Evolutionary conservation across 225 moss, liverwort and hornwort genomes (phyloP).

Genomic region (Marchantia paleacea): DNA sequence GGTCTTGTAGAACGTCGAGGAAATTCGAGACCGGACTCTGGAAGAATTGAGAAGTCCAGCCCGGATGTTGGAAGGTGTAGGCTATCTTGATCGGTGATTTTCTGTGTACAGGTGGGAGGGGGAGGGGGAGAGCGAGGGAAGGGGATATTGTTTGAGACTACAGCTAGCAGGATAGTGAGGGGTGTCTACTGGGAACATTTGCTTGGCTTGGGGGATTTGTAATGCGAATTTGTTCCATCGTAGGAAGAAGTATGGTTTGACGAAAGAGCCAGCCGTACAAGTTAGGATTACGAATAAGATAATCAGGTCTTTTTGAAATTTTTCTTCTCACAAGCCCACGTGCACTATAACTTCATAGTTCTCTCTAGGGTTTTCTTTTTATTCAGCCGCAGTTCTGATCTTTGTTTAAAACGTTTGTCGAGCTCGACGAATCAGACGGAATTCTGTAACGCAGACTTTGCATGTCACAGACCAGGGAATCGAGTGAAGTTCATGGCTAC

Average conservation of each 20-base stretch:
- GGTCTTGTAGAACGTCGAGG: background rate
- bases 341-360: background rate
- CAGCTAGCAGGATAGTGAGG: background rate
- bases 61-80: background rate
- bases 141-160: background rate
- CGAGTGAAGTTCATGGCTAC: conserved; percentile 23
- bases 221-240: background rate
- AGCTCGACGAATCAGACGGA: background rate
- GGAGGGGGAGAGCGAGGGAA: background rate
- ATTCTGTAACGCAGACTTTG: background rate
- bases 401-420: background rate
- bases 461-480: background rate
- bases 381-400: background rate
- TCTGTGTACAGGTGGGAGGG: background rate
- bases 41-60: background rate
- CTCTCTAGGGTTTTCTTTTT: background rate
- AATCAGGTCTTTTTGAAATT: background rate
- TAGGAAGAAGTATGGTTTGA: background rate
- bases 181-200: background rate
- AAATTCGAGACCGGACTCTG: background rate
- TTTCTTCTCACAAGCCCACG: background rate
- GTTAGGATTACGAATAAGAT: background rate
- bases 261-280: background rate
- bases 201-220: background rate
- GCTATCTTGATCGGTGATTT: background rate